Evolutionary conservation across 2,329 filamentous ascomycete species (phyloP), one percentile per base, ranked within the genome.

Genomic region (Diplocarpon rosae): DNA sequence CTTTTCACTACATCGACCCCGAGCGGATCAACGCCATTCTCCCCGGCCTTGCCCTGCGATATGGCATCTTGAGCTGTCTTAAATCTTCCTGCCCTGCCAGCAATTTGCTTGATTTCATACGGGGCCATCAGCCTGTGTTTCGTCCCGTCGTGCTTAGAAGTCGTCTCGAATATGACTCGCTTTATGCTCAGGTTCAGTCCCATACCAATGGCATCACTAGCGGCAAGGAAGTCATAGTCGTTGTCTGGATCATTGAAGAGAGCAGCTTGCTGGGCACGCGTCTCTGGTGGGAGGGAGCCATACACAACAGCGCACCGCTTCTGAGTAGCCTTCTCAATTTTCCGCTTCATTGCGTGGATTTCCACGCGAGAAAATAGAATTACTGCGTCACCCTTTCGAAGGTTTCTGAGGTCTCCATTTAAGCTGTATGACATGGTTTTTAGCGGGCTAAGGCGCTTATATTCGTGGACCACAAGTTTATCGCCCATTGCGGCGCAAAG

Each of bases 121-220:
- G 83, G 70, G 0, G 72, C 68, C 17, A 98, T 69, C 3, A 70
- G 65, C 13, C 76, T 69, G 27, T 73, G 70, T 5, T 68, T 65
- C 1, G 54, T 59, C 1, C 83, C 83, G 50, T 88, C 75, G 52
- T 73, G 82, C 62, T 95, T 98, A 48, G 71, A 67, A 2, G 80
- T 73, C 0, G 81, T 72, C 58, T 95, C 86, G 53, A 98, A 92
- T 43, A 98, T 76, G 49, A 98, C 76, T 20, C 93, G 83, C 60
- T 88, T 92, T 61, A 95, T 87, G 64, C 80, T 88, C 62, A 98
- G 66, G 59, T 98, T 98, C 16, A 98, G 69, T 1, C 93, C 92
- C 90, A 98, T 96, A 31, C 92, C 92, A 50, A 98, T 90, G 37
- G 92, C 92, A 65, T 95, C 88, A 56, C 87, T 95, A 8, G 93